phyloP scores from a whole-genome alignment of 176 grass and related monocot genomes.

The Musa acuminata region DNA sequence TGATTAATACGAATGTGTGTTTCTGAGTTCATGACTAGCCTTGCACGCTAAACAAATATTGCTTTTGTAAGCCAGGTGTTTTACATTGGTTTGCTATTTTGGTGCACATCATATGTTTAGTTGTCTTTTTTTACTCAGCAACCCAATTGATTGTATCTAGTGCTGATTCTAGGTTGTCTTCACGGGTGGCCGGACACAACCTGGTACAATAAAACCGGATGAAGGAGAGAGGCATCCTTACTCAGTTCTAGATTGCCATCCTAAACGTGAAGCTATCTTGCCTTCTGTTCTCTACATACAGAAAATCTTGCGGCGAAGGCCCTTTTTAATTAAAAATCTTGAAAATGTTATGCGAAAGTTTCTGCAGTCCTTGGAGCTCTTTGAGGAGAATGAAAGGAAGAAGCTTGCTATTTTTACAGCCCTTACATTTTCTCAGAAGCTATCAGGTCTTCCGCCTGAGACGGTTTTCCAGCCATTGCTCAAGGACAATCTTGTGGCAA shows the following conservation, averaged over 20 bases:
- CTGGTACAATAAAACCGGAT: constrained; percentile 89
- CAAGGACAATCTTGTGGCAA: constrained; percentile 92
- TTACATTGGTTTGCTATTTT: neutral
- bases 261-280: constrained; percentile 67
- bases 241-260: constrained; percentile 63
- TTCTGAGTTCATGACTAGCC: no score
- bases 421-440: constrained; percentile 94
- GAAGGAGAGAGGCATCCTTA: constrained; percentile 77
- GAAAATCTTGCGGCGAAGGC: constrained; percentile 75
- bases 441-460: constrained; percentile 82
- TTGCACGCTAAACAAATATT: no score
- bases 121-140: neutral
- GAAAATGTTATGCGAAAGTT: constrained; percentile 97
- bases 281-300: constrained; percentile 86
- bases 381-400: constrained; percentile 81
- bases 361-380: constrained; percentile 85
- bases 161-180: constrained; percentile 59
- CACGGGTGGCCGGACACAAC: constrained; percentile 84
- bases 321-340: constrained; percentile 95
- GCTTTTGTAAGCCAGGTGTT: neutral
- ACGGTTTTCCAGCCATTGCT: constrained; percentile 84
- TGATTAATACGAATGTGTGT: neutral
- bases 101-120: neutral
- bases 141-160: neutral
- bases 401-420: constrained; percentile 94